Base-by-base conservation (phyloP, 2,329 filamentous ascomycete genomes). In the Fusarium piperis region DNA sequence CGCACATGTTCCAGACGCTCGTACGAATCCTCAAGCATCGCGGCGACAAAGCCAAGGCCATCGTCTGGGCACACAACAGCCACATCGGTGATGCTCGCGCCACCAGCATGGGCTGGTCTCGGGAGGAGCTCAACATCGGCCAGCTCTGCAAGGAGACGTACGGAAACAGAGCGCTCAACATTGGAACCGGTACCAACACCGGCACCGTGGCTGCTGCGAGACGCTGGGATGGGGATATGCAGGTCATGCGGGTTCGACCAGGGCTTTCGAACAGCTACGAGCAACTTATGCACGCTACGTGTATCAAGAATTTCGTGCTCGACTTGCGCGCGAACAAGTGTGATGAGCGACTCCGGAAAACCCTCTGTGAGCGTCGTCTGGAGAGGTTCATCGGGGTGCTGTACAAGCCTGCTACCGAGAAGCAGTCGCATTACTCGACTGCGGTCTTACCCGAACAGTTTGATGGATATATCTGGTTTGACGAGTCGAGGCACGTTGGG, bases 51-150 rank as follows among this genome's bases (percentile, higher is more conserved):
- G 65, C 65, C 15, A 69, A 69, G 13, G 65, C 69, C 39, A 69
- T 72, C 12, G 60, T 71, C 12, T 71, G 68, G 69, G 65, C 68
- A 26, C 68, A 71, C 33, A 69, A 72, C 36, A 71, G 69, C 11
- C 65, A 71, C 12, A 39, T 69, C 23, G 69, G 65, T 10, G 68
- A 71, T 35, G 68, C 65, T 9, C 61, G 65, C 7, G 58, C 69
- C n/a, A 71, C 68, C 2, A 71, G 60, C 36, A 71, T 71, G 64
- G 66, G 69, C 20, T 71, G 68, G 57, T 55, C 69, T 1, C 67
- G 57, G 23, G 57, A 61, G 13, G 69, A 71, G n/a, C 35, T 72
- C 46, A 71, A 66, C 28, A 58, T 72, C 13, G 58, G 68, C 8
- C 58, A 71, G 30, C 52, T 71, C 10, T 71, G 65, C 38, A 71